Evolutionary conservation across 2,329 filamentous ascomycete species (phyloP).

Genomic region (Aspergillus sp.): DNA sequence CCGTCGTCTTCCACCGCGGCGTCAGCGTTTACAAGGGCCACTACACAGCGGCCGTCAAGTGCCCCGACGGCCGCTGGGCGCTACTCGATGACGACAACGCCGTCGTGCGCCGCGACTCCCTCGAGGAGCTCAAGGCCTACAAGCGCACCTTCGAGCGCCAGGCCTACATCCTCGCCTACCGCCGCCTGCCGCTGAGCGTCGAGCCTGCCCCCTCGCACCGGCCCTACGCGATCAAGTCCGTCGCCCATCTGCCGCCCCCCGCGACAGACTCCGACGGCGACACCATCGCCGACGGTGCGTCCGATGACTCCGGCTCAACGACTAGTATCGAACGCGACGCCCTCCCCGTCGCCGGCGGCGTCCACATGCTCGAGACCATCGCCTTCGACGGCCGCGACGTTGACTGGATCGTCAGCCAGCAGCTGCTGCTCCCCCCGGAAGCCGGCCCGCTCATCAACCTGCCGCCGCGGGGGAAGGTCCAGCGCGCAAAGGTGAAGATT

Average conservation of each 20-base stretch:
- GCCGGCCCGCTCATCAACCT: conserved; percentile 8
- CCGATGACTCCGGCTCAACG: not conserved
- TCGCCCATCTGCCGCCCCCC: no score
- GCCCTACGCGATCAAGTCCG: no score
- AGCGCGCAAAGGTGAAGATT: conserved; percentile 10
- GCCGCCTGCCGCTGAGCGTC: conserved; percentile 13
- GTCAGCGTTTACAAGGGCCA: conserved; percentile 12
- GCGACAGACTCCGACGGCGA: not conserved
- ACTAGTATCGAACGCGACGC: not conserved
- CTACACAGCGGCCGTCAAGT: conserved; percentile 22
- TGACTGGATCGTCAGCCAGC: conserved; percentile 9
- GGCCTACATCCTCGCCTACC: conserved; percentile 21
- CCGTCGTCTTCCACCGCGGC: conserved; percentile 22
- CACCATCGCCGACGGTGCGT: not conserved
- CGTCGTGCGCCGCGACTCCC: not conserved
- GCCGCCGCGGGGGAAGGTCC: conserved; percentile 6
- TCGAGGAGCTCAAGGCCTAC: not conserved
- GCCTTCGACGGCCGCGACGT: conserved; percentile 6
- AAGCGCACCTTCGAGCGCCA: not conserved
- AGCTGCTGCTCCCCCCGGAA: conserved; percentile 3
- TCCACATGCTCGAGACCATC: conserved; percentile 9
- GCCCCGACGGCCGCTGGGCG: conserved; percentile 15
- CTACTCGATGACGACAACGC: conserved; percentile 10
- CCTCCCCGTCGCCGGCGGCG: not conserved
- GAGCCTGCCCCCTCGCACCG: not conserved